Evolutionary conservation across 2,329 filamentous ascomycete genomes (phyloP), one percentile per base, ranked within the genome.

Genomic region (Penicillium sp.): DNA sequence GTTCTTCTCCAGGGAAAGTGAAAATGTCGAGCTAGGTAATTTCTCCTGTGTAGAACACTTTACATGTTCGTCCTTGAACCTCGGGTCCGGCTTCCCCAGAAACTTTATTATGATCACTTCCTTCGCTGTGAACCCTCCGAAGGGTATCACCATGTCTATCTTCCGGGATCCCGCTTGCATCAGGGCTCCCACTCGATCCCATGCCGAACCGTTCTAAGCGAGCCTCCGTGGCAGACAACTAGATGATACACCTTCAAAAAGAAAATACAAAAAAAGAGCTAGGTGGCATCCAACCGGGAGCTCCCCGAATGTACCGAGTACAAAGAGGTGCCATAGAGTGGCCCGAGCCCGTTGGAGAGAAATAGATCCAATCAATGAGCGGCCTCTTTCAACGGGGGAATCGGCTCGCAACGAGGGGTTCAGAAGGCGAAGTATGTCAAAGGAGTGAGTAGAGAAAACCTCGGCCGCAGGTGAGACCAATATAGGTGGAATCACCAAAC

Each of bases 61-160:
- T 21, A 38, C 36, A 6, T 26, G 23, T 42, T 26, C 15, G n/a
- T 23, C 15, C 47, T 34, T 42, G 45, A 23, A 39, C 21, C 18
- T 31, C 28, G 38, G 36, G 12, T 21, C 42, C 42, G 42, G 13
- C 48, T 45, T 57, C 46, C 54, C 52, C 52, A 49, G 39, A 53
- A 53, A 52, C 51, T 44, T 24, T 43, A 50, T 46, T 52, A 6
- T 5, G 24, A 43, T 51, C 49, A 26, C 28, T 21, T 28, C n/a
- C 6, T 9, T 10, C 9, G 26, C 29, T 47, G 24, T 26, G 54
- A 56, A 50, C 52, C 52, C 52, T 54, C 56, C 60, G 60, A 39
- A 34, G 42, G 46, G 39, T 53, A 49, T 58, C 29, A 49, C 47
- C 16, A 13, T 18, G 33, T 15, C 33, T n/a, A 16, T 21, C 12